Base-by-base conservation (phyloP, 345 rosid genomes). In the Hibiscus tridactylites region DNA sequence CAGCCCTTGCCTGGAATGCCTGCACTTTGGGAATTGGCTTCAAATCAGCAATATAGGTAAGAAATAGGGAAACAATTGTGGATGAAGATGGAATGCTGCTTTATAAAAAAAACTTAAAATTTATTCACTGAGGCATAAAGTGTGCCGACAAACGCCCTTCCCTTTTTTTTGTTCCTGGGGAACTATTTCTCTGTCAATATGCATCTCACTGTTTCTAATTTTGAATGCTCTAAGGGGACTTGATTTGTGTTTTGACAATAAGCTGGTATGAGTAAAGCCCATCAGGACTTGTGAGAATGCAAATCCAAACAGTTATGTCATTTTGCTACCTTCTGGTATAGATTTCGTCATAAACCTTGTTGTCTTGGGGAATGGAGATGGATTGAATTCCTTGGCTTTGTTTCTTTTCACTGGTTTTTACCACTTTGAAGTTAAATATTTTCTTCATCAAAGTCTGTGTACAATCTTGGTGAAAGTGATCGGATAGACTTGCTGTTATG, bases 21-120 rank as follows among this genome's bases (percentile, higher is more conserved):
- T 72, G 91, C 89, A 17, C 76, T 87, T 44, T 90, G 98, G 98
- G 96, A 95, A 81, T 77, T 88, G 83, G 85, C 80, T 73, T 86
- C 88, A 42, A 87, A 89, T 72, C 86, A 82, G 78, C 81, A 79
- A 61, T 80, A 78, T 61, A 68, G 77, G 54, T 83, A 76, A 82
- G 79, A 79, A 88, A 80, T 83, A 90, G 92, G 68, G 87, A 84
- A 75, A 85, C 75, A 21, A 73, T 79, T 76, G 71, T 75, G 42
- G 87, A 77, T 42, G 81, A 88, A 68, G 92, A 90, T 83, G 84
- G 80, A 83, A 85, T 90, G 97, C 87, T 84, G n/a, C 24, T 61
- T 76, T 70, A 73, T 64, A 60, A 71, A 74, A 60, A 60, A 75
- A 65, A n/a, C 54, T 46, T 65, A 17, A 54, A 61, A 35, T 61